Evolutionary conservation across 768 basidiomycete genomes (phyloP).

Genomic region (Trametes meyenii): DNA sequence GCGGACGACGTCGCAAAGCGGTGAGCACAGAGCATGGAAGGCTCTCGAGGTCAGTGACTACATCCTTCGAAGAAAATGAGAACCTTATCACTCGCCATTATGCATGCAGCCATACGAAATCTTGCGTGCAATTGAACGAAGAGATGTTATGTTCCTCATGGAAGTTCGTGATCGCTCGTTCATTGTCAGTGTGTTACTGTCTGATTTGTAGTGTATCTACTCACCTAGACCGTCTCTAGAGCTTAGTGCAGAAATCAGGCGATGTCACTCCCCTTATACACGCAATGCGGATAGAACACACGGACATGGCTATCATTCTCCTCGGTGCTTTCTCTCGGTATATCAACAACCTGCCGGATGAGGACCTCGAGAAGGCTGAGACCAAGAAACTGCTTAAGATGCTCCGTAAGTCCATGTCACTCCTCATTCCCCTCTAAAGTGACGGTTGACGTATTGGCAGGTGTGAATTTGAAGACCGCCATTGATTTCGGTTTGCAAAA

Average conservation of each 20-base stretch:
- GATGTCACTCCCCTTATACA: slow-evolving; percentile 89
- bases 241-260: slow-evolving; percentile 83
- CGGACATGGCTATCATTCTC: slow-evolving; percentile 84
- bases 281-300: slow-evolving; percentile 83
- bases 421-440: background rate
- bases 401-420: slow-evolving; percentile 54
- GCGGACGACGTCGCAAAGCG: slow-evolving; percentile 5
- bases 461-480: slow-evolving; percentile 86
- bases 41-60: slow-evolving; percentile 51
- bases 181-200: slow-evolving; percentile 51
- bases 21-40: slow-evolving; percentile 41
- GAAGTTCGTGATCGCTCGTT: slow-evolving; percentile 81
- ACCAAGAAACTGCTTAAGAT: slow-evolving; percentile 78
- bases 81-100: background rate
- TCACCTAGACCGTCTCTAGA: slow-evolving; percentile 38
- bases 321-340: slow-evolving; percentile 91
- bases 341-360: slow-evolving; percentile 86
- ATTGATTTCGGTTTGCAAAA: slow-evolving; percentile 86
- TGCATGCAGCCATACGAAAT: slow-evolving; percentile 59
- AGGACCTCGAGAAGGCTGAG: slow-evolving; percentile 65
- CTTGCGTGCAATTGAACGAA: slow-evolving; percentile 81
- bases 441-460: slow-evolving; percentile 34
- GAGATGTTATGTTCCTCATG: slow-evolving; percentile 83
- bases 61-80: too few relatives aligned
- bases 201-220: background rate